These are phyloP conservation scores for Leccinellum rugosiceps DNA, from an alignment of 768 basidiomycete species.

Conservation along the genomic window DNA sequence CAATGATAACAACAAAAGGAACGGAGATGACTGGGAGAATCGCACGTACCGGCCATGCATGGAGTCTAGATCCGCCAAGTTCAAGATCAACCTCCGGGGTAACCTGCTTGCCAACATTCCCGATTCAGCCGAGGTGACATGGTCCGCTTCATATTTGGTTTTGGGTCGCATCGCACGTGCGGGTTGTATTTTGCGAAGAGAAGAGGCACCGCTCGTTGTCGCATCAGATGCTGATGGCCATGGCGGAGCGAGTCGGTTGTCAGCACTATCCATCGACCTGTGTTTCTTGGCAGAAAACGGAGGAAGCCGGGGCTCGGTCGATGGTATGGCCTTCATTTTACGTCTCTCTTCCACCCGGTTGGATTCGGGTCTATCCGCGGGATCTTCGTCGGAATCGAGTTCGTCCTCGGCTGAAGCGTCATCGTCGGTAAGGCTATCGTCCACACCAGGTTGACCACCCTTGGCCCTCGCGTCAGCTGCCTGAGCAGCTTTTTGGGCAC, in stretches of 20 bases:
- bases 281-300: slow-evolving; percentile 24
- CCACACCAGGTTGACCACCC: slow-evolving; percentile 22
- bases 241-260: slow-evolving; percentile 19
- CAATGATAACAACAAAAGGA: neutral
- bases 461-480: slow-evolving; percentile 45
- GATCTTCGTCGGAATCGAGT: slow-evolving; percentile 36
- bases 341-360: slow-evolving; percentile 23
- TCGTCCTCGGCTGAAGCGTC: slow-evolving; percentile 34
- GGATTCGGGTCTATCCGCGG: slow-evolving; percentile 20
- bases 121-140: slow-evolving; percentile 13
- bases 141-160: slow-evolving; percentile 23
- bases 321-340: slow-evolving; percentile 19
- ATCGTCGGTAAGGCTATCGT: slow-evolving; percentile 32
- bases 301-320: slow-evolving; percentile 18
- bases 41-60: slow-evolving; percentile 54
- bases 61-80: slow-evolving; percentile 58
- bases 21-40: slow-evolving; percentile 8
- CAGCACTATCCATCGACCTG: slow-evolving; percentile 14
- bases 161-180: slow-evolving; percentile 29
- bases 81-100: slow-evolving; percentile 25
- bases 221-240: slow-evolving; percentile 23
- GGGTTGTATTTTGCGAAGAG: slow-evolving; percentile 21
- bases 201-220: neutral
- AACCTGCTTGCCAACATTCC: slow-evolving; percentile 18
- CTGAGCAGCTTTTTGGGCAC: slow-evolving; percentile 53